Evolutionary conservation across 2,329 filamentous ascomycete species (phyloP).

Genomic region (Monilinia vaccinii-corymbosi): DNA sequence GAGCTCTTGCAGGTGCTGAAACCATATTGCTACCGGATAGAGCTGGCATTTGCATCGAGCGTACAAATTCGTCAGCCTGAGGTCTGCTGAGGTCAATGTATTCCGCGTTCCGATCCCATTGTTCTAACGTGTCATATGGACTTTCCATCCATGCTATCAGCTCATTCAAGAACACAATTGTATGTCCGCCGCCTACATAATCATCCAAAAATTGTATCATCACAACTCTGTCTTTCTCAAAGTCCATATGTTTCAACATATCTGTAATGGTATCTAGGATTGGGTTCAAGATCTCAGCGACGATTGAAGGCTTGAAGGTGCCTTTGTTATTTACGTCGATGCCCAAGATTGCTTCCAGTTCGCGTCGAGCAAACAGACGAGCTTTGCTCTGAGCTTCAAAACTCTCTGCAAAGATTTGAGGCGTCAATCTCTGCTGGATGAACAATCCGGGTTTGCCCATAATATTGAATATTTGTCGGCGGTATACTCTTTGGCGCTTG

Average conservation of each 20-base stretch:
- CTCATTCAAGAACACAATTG: neutral
- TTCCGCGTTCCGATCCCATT: neutral
- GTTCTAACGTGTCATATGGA: neutral
- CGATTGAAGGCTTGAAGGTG: neutral
- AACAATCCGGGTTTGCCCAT: neutral
- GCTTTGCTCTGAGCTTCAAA: neutral
- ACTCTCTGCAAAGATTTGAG: neutral
- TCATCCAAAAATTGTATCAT: neutral
- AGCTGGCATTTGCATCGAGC: too few relatives aligned
- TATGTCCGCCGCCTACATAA: neutral
- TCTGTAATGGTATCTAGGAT: neutral
- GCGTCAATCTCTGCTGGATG: neutral
- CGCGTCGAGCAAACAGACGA: neutral
- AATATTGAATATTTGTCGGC: neutral
- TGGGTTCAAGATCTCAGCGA: neutral
- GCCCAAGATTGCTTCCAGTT: neutral
- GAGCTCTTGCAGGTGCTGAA: too few relatives aligned
- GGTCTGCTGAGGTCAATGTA: neutral
- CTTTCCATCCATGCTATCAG: neutral
- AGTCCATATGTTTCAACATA: neutral
- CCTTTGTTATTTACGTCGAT: neutral
- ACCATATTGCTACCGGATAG: too few relatives aligned
- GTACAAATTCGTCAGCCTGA: too few relatives aligned
- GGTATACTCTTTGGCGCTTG: neutral
- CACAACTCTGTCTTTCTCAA: neutral